Conservation (phyloP, 2,329 filamentous ascomycete species). For the Alternaria incomplexa region DNA sequence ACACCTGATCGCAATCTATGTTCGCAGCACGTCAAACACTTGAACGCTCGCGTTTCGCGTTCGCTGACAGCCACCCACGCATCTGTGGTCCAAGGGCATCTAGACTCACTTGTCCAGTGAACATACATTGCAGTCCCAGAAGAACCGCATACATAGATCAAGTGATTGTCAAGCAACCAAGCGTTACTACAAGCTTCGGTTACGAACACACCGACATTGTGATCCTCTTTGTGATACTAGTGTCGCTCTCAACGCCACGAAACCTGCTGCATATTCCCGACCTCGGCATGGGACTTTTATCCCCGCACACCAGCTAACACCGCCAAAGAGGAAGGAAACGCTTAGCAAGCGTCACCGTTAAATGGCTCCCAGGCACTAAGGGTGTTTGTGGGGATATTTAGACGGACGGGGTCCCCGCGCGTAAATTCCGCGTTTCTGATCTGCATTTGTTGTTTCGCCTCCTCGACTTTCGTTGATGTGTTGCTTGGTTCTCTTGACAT, state of each 20-base stretch:
- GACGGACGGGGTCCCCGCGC: not conserved
- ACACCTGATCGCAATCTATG: not conserved
- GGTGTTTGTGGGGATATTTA: not conserved
- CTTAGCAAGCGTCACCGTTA: conserved; percentile 31
- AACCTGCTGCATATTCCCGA: conserved; percentile 16
- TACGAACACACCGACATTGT: not conserved
- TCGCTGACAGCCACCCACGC: not conserved
- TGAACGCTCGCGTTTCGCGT: not conserved
- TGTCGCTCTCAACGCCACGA: not conserved
- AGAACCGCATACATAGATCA: not conserved
- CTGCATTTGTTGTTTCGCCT: not conserved
- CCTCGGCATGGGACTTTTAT: conserved; percentile 31
- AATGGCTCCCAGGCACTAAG: conserved; percentile 12
- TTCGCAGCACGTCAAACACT: not conserved
- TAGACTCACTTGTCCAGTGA: not conserved
- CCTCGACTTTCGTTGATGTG: not conserved
- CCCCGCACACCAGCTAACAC: conserved; percentile 25
- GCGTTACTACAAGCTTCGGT: not conserved
- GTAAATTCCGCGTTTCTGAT: not conserved
- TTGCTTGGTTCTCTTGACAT: not conserved
- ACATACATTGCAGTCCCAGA: not conserved
- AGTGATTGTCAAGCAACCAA: not conserved
- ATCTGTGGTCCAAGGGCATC: not conserved
- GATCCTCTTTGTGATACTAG: not conserved
- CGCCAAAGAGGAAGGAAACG: conserved; percentile 14